Base-by-base conservation (phyloP, 257 asterid species). In the Rubia yunnanensis region DNA sequence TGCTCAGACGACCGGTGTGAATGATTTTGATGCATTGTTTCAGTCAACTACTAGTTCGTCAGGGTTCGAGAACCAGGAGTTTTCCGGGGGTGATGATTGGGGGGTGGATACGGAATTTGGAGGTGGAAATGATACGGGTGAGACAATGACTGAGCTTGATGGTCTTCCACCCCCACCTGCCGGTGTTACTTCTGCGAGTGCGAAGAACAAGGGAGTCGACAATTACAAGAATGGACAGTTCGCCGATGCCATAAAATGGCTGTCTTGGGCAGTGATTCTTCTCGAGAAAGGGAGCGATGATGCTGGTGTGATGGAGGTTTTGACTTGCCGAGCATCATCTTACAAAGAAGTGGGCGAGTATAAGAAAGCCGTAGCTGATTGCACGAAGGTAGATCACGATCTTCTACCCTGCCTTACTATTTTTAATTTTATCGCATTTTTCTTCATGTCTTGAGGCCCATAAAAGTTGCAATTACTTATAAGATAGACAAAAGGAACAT, bases 321-420 rank as follows among this genome's bases (percentile, higher is more conserved):
- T 92, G 63, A 75, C 83, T 13, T 75, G 84, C 73, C 78, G 97
- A 53, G 96, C 99, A 15, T 90, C 97, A 0, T 94, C 95, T 78
- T 94, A 90, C 77, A 94, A 94, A 80, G 99, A 94, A 82, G 96
- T 90, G 49, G 99, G 99, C 55, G 99, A 94, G 77, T 89, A 94
- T 74, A 94, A 94, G 86, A 94, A 94, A 86, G 99, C 97, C 36
- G 99, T 94, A 28, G 99, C 97, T 71, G 99, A 94, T 80, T 94
- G 99, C 74, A 84, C 97, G 20, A 86, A 94, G 95, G 99, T 94
- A 77, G 31, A 44, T 57, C 64, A 26, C 52, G 57, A 28, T 9
- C 60, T 58, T 67, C 4, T 17, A 15, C 5, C 58, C 3, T 34
- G 41, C 23, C 32, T 22, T 1, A 7, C 7, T 30, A 20, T 54